Conservation (phyloP, 352 stramenopile species). For the Plasmopara viticola region DNA sequence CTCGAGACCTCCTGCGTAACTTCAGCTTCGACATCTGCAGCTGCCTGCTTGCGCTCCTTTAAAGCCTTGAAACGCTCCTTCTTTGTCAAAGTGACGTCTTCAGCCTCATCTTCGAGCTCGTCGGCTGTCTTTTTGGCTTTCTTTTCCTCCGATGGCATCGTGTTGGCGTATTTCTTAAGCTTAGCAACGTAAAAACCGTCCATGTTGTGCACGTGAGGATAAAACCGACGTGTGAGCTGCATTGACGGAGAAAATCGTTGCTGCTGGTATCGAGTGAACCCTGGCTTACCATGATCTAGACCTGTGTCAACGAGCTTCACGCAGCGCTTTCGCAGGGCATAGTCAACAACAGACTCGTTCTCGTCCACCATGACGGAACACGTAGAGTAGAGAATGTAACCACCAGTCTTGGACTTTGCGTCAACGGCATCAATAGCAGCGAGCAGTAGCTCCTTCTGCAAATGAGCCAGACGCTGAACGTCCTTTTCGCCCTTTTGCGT, state of each 20-base stretch:
- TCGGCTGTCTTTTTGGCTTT: slow-evolving; percentile 71
- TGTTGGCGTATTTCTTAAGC: slow-evolving; percentile 98
- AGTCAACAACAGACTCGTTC: slow-evolving; percentile 98
- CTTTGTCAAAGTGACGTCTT: slow-evolving; percentile 74
- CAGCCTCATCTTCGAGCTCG: slow-evolving; percentile 59
- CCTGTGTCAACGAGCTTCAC: slow-evolving; percentile 97
- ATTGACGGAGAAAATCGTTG: slow-evolving; percentile 98
- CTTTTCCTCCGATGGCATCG: slow-evolving; percentile 63
- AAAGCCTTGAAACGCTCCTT: slow-evolving; percentile 71
- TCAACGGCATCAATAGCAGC: slow-evolving; percentile 98
- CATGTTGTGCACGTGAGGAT: slow-evolving; percentile 99
- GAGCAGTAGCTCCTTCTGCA: slow-evolving; percentile 99
- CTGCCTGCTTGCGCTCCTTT: slow-evolving; percentile 68
- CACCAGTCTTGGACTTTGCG: slow-evolving; percentile 93
- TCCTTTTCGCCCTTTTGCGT: slow-evolving; percentile 95
- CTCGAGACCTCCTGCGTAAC: slow-evolving; percentile 48
- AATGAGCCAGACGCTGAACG: slow-evolving; percentile 85
- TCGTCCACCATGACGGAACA: slow-evolving; percentile 93
- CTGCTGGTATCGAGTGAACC: slow-evolving; percentile 93
- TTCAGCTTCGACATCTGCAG: slow-evolving; percentile 60
- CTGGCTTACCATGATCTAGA: slow-evolving; percentile 94
- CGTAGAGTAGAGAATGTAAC: slow-evolving; percentile 99
- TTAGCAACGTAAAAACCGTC: slow-evolving; percentile 99
- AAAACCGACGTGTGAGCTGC: slow-evolving; percentile 94
- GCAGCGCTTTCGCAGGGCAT: slow-evolving; percentile 96